Evolutionary conservation across 1,139 yeast genomes (phyloP).

Genomic region (Groenewaldozyma auringiensis): DNA sequence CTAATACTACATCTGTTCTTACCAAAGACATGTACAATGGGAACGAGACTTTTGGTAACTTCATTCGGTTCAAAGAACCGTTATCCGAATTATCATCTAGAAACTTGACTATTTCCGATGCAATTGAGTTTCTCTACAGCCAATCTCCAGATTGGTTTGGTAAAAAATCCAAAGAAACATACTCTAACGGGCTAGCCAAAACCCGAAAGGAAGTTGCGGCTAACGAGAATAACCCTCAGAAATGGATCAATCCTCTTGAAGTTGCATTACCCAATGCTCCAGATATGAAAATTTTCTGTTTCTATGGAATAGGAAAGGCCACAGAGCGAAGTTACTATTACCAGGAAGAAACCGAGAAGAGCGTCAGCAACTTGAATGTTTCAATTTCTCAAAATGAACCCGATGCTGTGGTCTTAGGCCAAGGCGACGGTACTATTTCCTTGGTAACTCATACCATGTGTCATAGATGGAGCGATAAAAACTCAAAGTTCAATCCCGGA

Average conservation of each 20-base stretch:
- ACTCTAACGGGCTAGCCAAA: conserved; percentile 70
- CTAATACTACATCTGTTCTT: background rate
- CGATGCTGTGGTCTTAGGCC: conserved; percentile 67
- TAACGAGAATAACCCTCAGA: conserved; percentile 62
- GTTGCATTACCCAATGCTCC: conserved; percentile 91
- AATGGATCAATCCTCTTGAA: conserved; percentile 92
- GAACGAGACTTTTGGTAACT: conserved; percentile 59
- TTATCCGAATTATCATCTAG: conserved; percentile 37
- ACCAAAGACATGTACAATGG: conserved; percentile 18
- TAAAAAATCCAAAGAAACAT: conserved; percentile 55
- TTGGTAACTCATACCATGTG: conserved; percentile 70
- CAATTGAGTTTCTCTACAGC: conserved; percentile 57
- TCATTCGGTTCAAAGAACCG: conserved; percentile 54
- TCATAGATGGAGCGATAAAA: conserved; percentile 77
- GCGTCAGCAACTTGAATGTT: conserved; percentile 46
- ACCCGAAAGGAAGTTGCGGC: conserved; percentile 48
- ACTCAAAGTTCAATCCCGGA: conserved; percentile 76
- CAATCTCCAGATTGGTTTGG: conserved; percentile 72
- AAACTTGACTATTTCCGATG: conserved; percentile 57
- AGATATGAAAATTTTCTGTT: conserved; percentile 76
- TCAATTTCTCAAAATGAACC: conserved; percentile 56
- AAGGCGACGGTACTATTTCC: conserved; percentile 96
- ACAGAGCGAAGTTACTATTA: conserved; percentile 90
- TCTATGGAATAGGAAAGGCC: conserved; percentile 93
- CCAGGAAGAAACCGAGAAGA: conserved; percentile 50